Evolutionary conservation across 805 yeast species (phyloP), one percentile per base, ranked within the genome.

Genomic region (Tetrapisispora pingtungensis): DNA sequence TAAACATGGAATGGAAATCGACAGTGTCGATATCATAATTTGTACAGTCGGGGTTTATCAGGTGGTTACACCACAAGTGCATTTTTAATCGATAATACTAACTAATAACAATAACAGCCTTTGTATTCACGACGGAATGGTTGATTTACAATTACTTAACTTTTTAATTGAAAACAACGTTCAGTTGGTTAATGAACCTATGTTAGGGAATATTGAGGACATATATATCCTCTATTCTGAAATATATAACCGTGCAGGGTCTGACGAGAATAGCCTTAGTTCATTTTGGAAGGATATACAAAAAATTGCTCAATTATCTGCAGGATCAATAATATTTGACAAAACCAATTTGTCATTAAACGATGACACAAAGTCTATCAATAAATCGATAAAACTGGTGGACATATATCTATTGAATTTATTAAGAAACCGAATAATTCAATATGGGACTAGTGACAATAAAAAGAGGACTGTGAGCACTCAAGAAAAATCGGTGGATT

Each of bases 91-190:
- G n/a, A n/a, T n/a, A n/a, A n/a, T n/a, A n/a, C n/a, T n/a, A n/a
- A n/a, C 31, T 28, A 4, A 5, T 7, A 28, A 28, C 31, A 28
- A 28, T 4, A 19, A 32, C 10, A 32, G 4, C n/a, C n/a, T n/a
- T n/a, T n/a, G n/a, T n/a, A n/a, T n/a, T n/a, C n/a, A n/a, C n/a
- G n/a, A n/a, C n/a, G n/a, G n/a, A n/a, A 27, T 34, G 24, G 19
- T 26, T 3, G 27, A 26, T 26, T 22, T 34, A 6, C 36, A 41
- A n/a, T 35, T 55, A 15, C 49, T 56, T 3, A 24, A 41, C 2
- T 61, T 53, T 42, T 36, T 61, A 34, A 43, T 55, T 12, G 59
- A 55, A 19, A 58, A 57, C 33, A 47, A 55, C 33, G 41, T n/a
- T 3, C 49, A 49, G 22, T 22, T 62, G 33, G 24, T 53, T 6